Conservation (phyloP, 176 grass and related monocot species). For the Musa troglodytarum region DNA sequence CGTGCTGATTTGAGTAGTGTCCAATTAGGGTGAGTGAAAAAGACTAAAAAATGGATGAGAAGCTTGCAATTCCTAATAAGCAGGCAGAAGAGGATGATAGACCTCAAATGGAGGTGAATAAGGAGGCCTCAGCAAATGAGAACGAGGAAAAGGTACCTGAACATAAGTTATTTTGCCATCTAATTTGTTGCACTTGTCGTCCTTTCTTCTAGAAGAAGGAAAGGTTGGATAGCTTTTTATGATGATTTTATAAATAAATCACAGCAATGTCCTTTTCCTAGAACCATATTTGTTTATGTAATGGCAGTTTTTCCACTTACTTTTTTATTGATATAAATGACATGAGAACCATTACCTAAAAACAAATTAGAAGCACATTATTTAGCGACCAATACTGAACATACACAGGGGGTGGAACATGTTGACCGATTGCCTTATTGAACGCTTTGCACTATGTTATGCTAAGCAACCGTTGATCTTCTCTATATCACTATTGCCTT, state of each 20-base stretch:
- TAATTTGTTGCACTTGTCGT: no score
- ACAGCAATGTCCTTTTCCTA: no score
- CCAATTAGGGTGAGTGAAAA: neutral
- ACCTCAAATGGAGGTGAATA: neutral
- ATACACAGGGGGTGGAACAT: no score
- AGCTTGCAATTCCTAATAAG: neutral
- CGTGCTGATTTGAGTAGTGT: neutral
- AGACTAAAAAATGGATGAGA: neutral
- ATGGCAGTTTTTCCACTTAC: no score
- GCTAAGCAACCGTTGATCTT: neutral
- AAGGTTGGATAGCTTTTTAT: neutral
- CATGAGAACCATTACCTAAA: no score
- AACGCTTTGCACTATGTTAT: neutral
- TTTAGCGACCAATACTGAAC: no score
- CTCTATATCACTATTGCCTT: neutral
- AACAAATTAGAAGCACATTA: no score
- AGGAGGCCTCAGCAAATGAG: constrained; percentile 5
- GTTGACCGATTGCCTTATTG: neutral
- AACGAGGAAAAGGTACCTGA: constrained; percentile 10
- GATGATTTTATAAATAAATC: no score
- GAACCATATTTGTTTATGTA: no score
- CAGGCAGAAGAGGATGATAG: neutral
- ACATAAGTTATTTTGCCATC: neutral
- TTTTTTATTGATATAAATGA: no score
- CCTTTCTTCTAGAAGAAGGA: no score